Evolutionary conservation across 2,329 filamentous ascomycete genomes (phyloP), one percentile per base, ranked within the genome.

Genomic region (Dactylellina parvicollis): DNA sequence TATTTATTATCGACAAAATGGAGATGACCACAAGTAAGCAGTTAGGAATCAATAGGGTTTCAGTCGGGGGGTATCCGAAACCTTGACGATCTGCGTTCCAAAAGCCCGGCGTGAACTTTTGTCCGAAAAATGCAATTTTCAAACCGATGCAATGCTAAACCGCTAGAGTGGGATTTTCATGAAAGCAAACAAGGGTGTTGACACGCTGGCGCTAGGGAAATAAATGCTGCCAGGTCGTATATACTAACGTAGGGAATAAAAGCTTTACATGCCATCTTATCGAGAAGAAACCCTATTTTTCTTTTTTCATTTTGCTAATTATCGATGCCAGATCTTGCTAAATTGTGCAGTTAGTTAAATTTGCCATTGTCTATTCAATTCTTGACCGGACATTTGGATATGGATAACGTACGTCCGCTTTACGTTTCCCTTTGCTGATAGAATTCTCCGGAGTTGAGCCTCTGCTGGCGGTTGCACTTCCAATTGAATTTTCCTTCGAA

Each of bases 401-500:
- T 47, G n/a, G 12, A 16, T 16, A 54, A 64, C 69, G 14, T 60
- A 73, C 69, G 32, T 73, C 69, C 18, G 69, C 69, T 20, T 73
- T 73, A 28, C 69, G 60, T 24, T 73, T 73, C 16, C 69, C 69
- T 32, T 66, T 73, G 20, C 69, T 61, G n/a, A 57, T 54, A 5
- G 69, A 57, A 14, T 46, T 73, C n/a, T 73, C 69, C 3, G 69
- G 69, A 5, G 69, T 73, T 9, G 69, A 73, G 28, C 60, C 69
- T 56, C 69, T 64, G 28, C 69, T 73, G 5, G 26, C 59, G 14
- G 28, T 30, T 7, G 54, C 20, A 76, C 78, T 67, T 57, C 78
- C 75, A 4, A 77, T 75, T 22, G 81, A 84, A 5, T 86, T 85
- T 76, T 90, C 88, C 78, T 88, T 89, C 34, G 86, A 90, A 30